These are phyloP conservation scores for Hymenoscyphus scutula DNA, from an alignment of 2,329 filamentous ascomycete species.

Conservation along the genomic window DNA sequence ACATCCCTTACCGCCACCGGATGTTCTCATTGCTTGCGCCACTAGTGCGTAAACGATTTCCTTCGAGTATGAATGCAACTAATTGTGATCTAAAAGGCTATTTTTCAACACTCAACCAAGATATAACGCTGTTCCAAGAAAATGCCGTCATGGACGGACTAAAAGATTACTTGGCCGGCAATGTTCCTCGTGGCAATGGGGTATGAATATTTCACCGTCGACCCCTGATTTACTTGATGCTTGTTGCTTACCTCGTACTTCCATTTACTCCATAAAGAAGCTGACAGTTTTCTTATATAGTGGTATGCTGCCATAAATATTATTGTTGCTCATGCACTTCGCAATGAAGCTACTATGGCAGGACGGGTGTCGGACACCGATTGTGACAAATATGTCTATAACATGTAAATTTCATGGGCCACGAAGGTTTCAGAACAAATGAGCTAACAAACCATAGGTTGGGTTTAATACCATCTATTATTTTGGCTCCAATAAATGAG, in stretches of 20 bases:
- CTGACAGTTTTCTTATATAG: neutral
- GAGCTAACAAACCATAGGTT: neutral
- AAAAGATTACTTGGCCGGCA: conserved; percentile 13
- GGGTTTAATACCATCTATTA: conserved; percentile 16
- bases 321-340: conserved; percentile 17
- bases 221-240: neutral
- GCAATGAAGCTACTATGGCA: neutral
- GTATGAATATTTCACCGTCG: neutral
- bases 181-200: conserved; percentile 5
- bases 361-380: neutral
- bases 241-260: neutral
- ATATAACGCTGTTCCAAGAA: conserved; percentile 16
- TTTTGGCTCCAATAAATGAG: conserved; percentile 14
- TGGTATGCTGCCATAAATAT: conserved; percentile 20
- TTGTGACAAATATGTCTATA: conserved; percentile 16
- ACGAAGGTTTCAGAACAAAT: no score
- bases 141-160: conserved; percentile 15
- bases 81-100: conserved; percentile 6
- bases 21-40: conserved; percentile 12
- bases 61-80: neutral
- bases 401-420: conserved; percentile 1
- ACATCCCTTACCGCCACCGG: conserved; percentile 10
- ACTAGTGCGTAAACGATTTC: conserved; percentile 3
- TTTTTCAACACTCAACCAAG: conserved; percentile 10
- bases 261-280: neutral